Evolutionary conservation across 805 yeast species (phyloP).

Genomic region (Nakazawaea ishiwadae): DNA sequence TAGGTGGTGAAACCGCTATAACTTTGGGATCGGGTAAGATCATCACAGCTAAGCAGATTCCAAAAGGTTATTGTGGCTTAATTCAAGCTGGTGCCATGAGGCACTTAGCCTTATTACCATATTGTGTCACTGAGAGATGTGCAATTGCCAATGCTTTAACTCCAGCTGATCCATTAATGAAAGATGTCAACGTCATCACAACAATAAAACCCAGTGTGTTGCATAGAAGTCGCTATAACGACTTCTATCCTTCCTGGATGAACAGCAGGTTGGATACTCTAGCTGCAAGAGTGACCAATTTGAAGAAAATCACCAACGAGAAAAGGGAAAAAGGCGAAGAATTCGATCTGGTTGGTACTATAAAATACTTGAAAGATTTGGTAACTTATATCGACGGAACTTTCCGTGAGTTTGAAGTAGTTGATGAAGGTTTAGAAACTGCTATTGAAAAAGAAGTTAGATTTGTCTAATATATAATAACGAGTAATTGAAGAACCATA

Average conservation of each 20-base stretch:
- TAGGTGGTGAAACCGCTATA: slow-evolving; percentile 41
- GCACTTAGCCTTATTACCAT: slow-evolving; percentile 22
- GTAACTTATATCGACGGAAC: slow-evolving; percentile 25
- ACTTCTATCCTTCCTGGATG: slow-evolving; percentile 25
- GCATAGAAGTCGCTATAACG: slow-evolving; percentile 24
- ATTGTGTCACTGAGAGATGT: slow-evolving; percentile 24
- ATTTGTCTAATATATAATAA: slow-evolving; percentile 5
- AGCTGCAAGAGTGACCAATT: slow-evolving; percentile 18
- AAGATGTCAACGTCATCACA: slow-evolving; percentile 27
- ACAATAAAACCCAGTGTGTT: slow-evolving; percentile 26
- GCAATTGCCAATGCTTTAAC: slow-evolving; percentile 27
- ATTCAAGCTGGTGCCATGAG: slow-evolving; percentile 23
- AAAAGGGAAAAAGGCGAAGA: slow-evolving; percentile 17
- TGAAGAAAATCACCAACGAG: slow-evolving; percentile 17
- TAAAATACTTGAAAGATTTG: slow-evolving; percentile 22
- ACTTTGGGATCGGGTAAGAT: slow-evolving; percentile 30
- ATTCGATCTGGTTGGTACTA: slow-evolving; percentile 26
- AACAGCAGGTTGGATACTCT: slow-evolving; percentile 24
- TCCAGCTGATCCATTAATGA: slow-evolving; percentile 26
- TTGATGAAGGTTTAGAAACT: slow-evolving; percentile 12
- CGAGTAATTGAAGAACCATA: too few species aligned
- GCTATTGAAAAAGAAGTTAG: background rate
- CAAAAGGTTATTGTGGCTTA: slow-evolving; percentile 21
- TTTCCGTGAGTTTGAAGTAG: slow-evolving; percentile 30
- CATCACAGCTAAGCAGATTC: slow-evolving; percentile 18